Evolutionary conservation across 1,284 basidiomycete genomes (phyloP).

Genomic region (Retiboletus flavoniger): DNA sequence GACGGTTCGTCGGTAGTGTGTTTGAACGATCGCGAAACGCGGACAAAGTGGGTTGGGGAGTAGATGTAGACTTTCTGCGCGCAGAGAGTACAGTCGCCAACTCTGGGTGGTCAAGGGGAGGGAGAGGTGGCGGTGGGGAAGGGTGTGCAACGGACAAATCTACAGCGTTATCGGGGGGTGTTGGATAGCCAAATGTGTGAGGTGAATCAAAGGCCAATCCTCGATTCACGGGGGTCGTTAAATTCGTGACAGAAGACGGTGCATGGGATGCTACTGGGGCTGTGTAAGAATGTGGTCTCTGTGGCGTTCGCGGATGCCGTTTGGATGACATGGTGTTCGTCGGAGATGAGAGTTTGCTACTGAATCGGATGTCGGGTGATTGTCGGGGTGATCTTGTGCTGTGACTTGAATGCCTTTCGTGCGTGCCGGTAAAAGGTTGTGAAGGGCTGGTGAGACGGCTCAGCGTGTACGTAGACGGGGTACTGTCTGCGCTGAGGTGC

Average conservation of each 20-base stretch:
- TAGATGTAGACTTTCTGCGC: slow-evolving; percentile 12
- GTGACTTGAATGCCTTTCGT: slow-evolving; percentile 14
- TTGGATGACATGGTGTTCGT: slow-evolving; percentile 30
- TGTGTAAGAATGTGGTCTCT: slow-evolving; percentile 23
- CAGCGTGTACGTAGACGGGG: slow-evolving; percentile 21
- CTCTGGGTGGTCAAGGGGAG: slow-evolving; percentile 52
- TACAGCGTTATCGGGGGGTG: slow-evolving; percentile 30
- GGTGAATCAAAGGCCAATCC: slow-evolving; percentile 34
- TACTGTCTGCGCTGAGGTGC: slow-evolving; percentile 17
- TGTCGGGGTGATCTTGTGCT: slow-evolving; percentile 16
- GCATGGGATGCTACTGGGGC: slow-evolving; percentile 13
- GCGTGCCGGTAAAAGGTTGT: slow-evolving; percentile 5
- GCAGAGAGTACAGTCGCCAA: slow-evolving; percentile 31
- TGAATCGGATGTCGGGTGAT: slow-evolving; percentile 11
- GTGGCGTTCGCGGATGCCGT: slow-evolving; percentile 29
- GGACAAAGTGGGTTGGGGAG: slow-evolving; percentile 8
- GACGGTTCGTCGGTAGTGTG: slow-evolving; percentile 20
- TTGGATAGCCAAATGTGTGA: slow-evolving; percentile 41
- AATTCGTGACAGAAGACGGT: slow-evolving; percentile 17
- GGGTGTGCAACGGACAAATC: slow-evolving; percentile 24
- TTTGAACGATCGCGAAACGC: slow-evolving; percentile 27
- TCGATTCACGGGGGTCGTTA: slow-evolving; percentile 25
- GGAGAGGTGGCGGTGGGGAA: slow-evolving; percentile 46
- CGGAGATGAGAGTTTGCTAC: slow-evolving; percentile 29
- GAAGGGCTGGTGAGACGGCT: slow-evolving; percentile 20